phyloP scores from a whole-genome alignment of 495 filamentous ascomycete genomes.

The Aspergillus homomorphus region DNA sequence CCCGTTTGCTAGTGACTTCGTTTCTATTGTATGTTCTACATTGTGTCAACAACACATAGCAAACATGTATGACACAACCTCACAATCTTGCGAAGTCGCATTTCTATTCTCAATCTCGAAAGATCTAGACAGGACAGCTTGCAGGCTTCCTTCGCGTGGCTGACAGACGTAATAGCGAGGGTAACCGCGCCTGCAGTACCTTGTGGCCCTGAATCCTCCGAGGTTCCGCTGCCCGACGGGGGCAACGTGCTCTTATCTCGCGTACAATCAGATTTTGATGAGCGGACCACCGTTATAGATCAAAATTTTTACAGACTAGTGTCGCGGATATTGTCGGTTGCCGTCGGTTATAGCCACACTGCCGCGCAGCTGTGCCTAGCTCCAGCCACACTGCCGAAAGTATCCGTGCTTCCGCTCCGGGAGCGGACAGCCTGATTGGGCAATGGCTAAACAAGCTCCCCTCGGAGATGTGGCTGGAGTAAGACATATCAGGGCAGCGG shows the following conservation, averaged over 20 bases:
- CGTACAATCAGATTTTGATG: background rate
- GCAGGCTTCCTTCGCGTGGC: background rate
- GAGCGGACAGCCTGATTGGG: background rate
- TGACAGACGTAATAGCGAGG: background rate
- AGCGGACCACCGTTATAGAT: too few relatives aligned
- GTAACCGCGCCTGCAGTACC: background rate
- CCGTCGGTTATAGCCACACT: constrained; percentile 1
- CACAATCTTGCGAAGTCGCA: background rate
- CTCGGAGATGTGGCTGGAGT: constrained; percentile 10
- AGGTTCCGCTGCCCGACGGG: too few relatives aligned
- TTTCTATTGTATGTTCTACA: too few relatives aligned
- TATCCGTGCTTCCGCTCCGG: background rate
- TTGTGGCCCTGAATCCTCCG: background rate
- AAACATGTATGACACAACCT: background rate
- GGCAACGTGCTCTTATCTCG: background rate
- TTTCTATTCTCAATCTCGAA: background rate
- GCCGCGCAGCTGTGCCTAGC: background rate
- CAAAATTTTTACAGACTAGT: background rate
- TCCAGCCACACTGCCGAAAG: constrained; percentile 9
- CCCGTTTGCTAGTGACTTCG: too few relatives aligned
- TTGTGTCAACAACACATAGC: too few relatives aligned
- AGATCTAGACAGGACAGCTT: background rate
- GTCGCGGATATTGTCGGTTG: constrained; percentile 4
- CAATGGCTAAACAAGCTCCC: background rate
- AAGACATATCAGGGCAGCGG: constrained; percentile 1